Evolutionary conservation across 768 basidiomycete genomes (phyloP).

Genomic region (Tulasnella calospora): DNA sequence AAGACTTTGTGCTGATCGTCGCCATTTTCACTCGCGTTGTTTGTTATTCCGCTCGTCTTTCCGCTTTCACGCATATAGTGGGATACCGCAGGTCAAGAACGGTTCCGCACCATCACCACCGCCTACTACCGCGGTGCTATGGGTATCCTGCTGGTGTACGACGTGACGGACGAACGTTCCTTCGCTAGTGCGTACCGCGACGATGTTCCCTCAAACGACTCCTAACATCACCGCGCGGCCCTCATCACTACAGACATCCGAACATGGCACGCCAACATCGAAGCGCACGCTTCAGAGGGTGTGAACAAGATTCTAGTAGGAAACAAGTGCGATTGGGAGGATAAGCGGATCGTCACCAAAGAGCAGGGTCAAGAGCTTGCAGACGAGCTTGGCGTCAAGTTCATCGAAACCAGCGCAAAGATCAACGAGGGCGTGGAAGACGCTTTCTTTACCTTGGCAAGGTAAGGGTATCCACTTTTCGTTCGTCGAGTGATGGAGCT

Average conservation of each 20-base stretch:
- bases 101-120: slow-evolving; percentile 96
- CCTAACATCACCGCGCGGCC: not conserved
- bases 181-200: slow-evolving; percentile 77
- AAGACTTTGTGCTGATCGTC: not conserved
- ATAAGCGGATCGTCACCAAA: too few relatives aligned
- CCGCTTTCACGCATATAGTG: slow-evolving; percentile 51
- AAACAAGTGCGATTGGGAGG: too few relatives aligned
- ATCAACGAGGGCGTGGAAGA: slow-evolving; percentile 97
- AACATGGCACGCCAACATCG: slow-evolving; percentile 96
- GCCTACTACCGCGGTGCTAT: slow-evolving; percentile 99
- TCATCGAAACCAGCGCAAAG: slow-evolving; percentile 99
- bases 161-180: slow-evolving; percentile 89
- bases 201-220: not conserved
- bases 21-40: not conserved
- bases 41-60: not conserved
- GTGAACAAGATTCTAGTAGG: too few relatives aligned
- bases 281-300: slow-evolving; percentile 90
- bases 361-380: slow-evolving; percentile 88
- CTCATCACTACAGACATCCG: slow-evolving; percentile 70
- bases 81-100: slow-evolving; percentile 99
- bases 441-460: slow-evolving; percentile 94
- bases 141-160: slow-evolving; percentile 97
- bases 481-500: not conserved
- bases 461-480: slow-evolving; percentile 50
- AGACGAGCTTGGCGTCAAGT: slow-evolving; percentile 84